Evolutionary conservation across 2,329 filamentous ascomycete genomes (phyloP), one percentile per base, ranked within the genome.

Genomic region (Cadophora luteo-olivacea): DNA sequence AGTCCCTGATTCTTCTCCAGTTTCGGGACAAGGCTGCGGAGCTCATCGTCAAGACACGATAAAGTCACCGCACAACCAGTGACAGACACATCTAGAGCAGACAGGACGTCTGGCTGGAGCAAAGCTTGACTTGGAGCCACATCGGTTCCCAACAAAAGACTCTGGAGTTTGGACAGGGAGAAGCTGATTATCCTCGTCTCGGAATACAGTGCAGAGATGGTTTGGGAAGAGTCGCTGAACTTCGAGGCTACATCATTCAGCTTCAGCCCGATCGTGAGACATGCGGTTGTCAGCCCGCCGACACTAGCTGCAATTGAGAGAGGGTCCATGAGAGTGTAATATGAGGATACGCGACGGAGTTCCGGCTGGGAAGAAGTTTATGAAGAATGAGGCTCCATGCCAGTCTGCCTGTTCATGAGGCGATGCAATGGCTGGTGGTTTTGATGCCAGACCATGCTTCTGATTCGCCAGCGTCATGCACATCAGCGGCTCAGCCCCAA

Each of bases 51-150:
- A 29, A 61, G 58, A 48, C 58, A 61, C 9, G 36, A 48, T n/a
- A 61, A 45, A 61, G 38, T 48, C 41, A 48, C 38, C 45, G 58
- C 24, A 29, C 58, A 61, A 29, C 58, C 58, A 61, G 58, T 48
- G 38, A 61, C 24, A 14, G 38, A 38, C 24, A 48, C 48, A 12
- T 61, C 36, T 4, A 48, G 22, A 8, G 22, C 29, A 8, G 58
- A 25, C 9, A 48, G 58, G 58, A 48, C 12, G 9, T 61, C 36
- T 7, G 36, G 58, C 41, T 61, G 36, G 7, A 48, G n/a, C 7
- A 61, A 22, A 3, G 36, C 58, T 48, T 61, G 33, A 22, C 22
- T 61, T 25, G 58, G n/a, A 9, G 29, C n/a, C 12, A n/a, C 12
- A 24, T 61, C 52, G 25, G 22, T 33, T 24, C 36, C 57, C 24